Evolutionary conservation across 116 monocot genomes (phyloP).

Genomic region (Zostera marina): DNA sequence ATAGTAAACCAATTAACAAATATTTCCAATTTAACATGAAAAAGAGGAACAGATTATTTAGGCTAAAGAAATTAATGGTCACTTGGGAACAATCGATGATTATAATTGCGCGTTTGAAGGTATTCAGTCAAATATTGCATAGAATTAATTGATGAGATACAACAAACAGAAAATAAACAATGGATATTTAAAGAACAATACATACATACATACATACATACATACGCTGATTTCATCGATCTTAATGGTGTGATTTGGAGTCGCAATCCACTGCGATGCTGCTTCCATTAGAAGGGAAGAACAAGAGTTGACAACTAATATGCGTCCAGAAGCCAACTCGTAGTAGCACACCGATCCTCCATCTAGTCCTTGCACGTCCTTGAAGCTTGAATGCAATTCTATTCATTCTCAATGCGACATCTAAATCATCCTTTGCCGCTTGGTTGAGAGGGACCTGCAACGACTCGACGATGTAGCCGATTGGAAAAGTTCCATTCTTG

Average conservation of each 20-base stretch:
- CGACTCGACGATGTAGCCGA: constrained; percentile 35
- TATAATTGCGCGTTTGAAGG: too few species aligned
- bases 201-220: too few species aligned
- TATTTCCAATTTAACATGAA: too few species aligned
- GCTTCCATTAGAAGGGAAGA: constrained; percentile 26
- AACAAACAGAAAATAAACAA: too few species aligned
- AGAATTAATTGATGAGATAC: too few species aligned
- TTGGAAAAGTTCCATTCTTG: constrained; percentile 32
- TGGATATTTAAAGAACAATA: too few species aligned
- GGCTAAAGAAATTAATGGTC: too few species aligned
- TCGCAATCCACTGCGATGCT: constrained; percentile 18
- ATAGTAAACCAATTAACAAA: too few species aligned
- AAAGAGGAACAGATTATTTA: too few species aligned
- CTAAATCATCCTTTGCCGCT: constrained; percentile 28
- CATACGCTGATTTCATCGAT: too few species aligned
- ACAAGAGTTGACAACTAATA: constrained; percentile 33
- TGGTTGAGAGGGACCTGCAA: constrained; percentile 25
- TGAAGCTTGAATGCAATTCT: constrained; percentile 14
- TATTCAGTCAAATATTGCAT: too few species aligned
- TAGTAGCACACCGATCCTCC: constrained; percentile 38
- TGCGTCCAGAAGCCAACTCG: constrained; percentile 35
- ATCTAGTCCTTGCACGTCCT: constrained; percentile 46
- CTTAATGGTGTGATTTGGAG: constrained; percentile 6
- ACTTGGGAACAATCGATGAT: too few species aligned
- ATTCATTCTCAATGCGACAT: constrained; percentile 23